Conservation (phyloP, 306 rosid genomes). For the Acacia acuminata region DNA sequence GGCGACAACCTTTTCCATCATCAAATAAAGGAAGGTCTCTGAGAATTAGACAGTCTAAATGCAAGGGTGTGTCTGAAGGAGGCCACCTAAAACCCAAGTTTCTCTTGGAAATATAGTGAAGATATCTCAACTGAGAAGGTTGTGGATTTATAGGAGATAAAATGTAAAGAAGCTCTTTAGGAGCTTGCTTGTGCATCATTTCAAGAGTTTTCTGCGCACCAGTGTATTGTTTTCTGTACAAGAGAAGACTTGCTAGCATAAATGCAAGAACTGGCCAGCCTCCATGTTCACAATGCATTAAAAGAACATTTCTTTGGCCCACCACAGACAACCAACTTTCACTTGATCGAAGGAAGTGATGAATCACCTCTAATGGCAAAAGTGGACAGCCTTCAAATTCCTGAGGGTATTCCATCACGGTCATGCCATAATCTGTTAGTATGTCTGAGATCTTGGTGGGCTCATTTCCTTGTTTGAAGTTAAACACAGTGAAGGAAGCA, state of each 20-base stretch:
- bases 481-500: constrained; percentile 96
- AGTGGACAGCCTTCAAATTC: constrained; percentile 89
- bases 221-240: constrained; percentile 85
- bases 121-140: constrained; percentile 98
- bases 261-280: constrained; percentile 99
- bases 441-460: constrained; percentile 80
- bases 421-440: constrained; percentile 90
- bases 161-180: constrained; percentile 79
- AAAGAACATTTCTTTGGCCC: constrained; percentile 87
- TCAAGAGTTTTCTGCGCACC: constrained; percentile 97
- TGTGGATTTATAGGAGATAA: constrained; percentile 87
- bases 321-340: constrained; percentile 98
- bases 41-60: constrained; percentile 84
- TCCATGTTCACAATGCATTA: constrained; percentile 98
- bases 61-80: constrained; percentile 80
- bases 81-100: constrained; percentile 90
- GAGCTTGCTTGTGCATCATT: constrained; percentile 99
- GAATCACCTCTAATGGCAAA: constrained; percentile 91
- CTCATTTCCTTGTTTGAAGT: constrained; percentile 88
- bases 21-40: constrained; percentile 79
- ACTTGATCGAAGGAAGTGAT: constrained; percentile 96
- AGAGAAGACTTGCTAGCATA: constrained; percentile 91
- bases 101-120: constrained; percentile 91
- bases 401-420: constrained; percentile 98
- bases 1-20: constrained; percentile 83